Evolutionary conservation across 371 early-diverging fungal species (phyloP).

Genomic region (Smittium mucronatum): DNA sequence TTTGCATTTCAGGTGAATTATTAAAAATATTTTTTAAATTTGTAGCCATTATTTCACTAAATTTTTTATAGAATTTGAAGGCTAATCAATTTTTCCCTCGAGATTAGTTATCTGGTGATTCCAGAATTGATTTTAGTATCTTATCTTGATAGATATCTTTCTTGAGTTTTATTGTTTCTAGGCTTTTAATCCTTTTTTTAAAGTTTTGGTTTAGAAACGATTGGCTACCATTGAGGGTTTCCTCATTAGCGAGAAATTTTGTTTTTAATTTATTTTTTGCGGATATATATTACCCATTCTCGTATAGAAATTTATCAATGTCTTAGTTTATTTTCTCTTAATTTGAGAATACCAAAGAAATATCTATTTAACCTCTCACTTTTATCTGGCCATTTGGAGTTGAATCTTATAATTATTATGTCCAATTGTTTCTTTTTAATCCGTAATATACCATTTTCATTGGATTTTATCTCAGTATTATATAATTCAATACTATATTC

Average conservation of each 20-base stretch:
- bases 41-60: neutral
- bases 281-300: neutral
- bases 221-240: neutral
- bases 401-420: too few relatives aligned
- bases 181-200: neutral
- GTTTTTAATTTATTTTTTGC: neutral
- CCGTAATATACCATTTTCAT: too few relatives aligned
- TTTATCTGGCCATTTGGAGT: too few relatives aligned
- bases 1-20: neutral
- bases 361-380: slow-evolving; percentile 3
- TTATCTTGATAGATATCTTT: neutral
- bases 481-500: neutral
- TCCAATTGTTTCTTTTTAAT: too few relatives aligned
- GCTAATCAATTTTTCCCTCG: neutral
- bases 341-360: neutral
- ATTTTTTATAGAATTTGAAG: slow-evolving; percentile 7
- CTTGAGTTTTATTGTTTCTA: neutral
- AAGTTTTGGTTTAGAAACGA: neutral
- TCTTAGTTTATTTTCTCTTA: neutral
- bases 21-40: slow-evolving; percentile 2
- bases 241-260: neutral
- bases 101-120: neutral
- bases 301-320: neutral
- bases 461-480: neutral
- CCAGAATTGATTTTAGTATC: neutral